Base-by-base conservation (phyloP, 2,329 filamentous ascomycete species). In the Mycosphaerella sp. region DNA sequence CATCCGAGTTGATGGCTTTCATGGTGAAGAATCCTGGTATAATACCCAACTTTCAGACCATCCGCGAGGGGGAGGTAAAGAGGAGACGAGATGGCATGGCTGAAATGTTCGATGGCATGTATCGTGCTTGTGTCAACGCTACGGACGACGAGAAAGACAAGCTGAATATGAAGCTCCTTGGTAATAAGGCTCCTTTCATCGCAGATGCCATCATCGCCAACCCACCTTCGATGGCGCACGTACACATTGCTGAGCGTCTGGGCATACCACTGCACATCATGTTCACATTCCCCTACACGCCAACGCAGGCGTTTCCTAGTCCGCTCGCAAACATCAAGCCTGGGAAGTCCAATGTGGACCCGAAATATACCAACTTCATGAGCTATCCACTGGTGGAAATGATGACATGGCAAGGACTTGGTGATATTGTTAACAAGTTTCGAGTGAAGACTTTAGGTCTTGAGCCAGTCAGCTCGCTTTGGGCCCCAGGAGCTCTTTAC, bases 191-290 rank as follows among this genome's bases (percentile, higher is more conserved):
- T 13, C 78, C 80, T 0, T 86, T 87, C 60, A 72, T 87, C 13
- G 84, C 84, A 0, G 83, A 93, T 64, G 84, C 81, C n/a, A 91
- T 93, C 60, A 91, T 93, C 53, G 86, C 87, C 0, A 93, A 93
- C 57, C 87, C 87, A 0, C 86, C 86, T 0, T 84, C 79, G 56
- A 88, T 90, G 66, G 85, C 84, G 0, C 86, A 89, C 62, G 75
- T 89, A 1, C 86, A 89, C 68, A 89, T 86, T 56, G 87, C 87
- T 0, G 86, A 93, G 68, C 81, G 85, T 21, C 67, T 93, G 18
- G 86, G 86, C 0, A 80, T 90, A 16, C 87, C 87, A 0, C 68
- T 91, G 2, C 86, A 90, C 64, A 72, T 64, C 45, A 64, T 62
- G 59, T 61, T 61, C 50, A 75, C 73, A 6, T 85, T 90, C 51